phyloP scores from a whole-genome alignment of 1,139 yeast genomes.

The Taiozyma sp. region DNA sequence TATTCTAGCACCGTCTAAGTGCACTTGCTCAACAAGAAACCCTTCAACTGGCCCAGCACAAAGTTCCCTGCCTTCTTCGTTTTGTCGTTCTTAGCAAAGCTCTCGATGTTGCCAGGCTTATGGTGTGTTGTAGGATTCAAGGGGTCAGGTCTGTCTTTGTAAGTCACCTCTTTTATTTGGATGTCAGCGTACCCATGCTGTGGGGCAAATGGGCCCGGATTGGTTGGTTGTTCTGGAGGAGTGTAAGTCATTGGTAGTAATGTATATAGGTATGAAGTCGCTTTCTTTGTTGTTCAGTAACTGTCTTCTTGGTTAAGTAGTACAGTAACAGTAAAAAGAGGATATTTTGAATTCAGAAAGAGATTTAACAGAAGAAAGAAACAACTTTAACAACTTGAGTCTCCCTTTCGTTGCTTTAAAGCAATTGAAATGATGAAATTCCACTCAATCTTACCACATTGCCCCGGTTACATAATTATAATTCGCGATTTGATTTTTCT shows the following conservation, averaged over 20 bases:
- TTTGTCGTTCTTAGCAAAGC: constrained; percentile 18
- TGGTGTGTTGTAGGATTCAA: constrained; percentile 16
- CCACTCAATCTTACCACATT: no score
- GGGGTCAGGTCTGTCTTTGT: constrained; percentile 15
- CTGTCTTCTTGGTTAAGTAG: no score
- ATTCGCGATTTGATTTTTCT: no score
- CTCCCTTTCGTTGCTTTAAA: neutral
- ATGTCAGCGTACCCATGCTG: constrained; percentile 20
- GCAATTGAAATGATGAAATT: no score
- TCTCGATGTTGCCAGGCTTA: constrained; percentile 10
- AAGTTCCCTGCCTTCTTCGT: constrained; percentile 23
- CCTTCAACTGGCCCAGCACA: constrained; percentile 13
- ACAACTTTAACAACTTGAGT: neutral
- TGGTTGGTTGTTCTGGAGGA: constrained; percentile 20
- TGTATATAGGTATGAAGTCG: no score
- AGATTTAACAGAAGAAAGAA: neutral
- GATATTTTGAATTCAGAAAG: no score
- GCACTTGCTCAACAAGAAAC: constrained; percentile 14
- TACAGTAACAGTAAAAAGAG: no score
- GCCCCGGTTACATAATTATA: no score
- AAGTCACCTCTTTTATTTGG: constrained; percentile 8
- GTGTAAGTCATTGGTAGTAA: neutral
- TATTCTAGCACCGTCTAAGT: neutral
- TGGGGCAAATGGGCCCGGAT: constrained; percentile 17
- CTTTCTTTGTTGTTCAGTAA: no score